Evolutionary conservation across 805 yeast genomes (phyloP).

Genomic region (Metschnikowia proteae): DNA sequence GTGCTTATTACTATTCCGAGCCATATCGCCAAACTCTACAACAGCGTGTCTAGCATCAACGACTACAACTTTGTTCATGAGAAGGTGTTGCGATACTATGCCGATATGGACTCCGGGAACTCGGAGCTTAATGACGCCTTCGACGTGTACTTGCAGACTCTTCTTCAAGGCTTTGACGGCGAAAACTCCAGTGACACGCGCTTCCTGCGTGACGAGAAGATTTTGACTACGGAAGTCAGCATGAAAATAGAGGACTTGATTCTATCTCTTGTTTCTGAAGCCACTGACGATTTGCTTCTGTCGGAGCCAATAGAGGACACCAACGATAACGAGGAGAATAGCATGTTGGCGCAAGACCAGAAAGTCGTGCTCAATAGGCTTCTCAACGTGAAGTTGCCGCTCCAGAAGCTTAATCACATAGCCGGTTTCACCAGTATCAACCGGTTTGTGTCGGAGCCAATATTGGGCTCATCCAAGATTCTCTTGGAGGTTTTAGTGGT

Average conservation of each 20-base stretch:
- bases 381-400: constrained; percentile 14
- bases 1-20: constrained; percentile 17
- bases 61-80: constrained; percentile 27
- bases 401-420: constrained; percentile 25
- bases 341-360: constrained; percentile 17
- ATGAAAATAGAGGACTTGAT: constrained; percentile 24
- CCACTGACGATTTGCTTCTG: constrained; percentile 6
- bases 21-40: constrained; percentile 23
- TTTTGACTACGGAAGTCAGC: constrained; percentile 23
- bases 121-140: constrained; percentile 8
- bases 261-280: constrained; percentile 14
- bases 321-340: constrained; percentile 13
- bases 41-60: constrained; percentile 21
- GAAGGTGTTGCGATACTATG: constrained; percentile 23
- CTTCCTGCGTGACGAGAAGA: constrained; percentile 4
- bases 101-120: constrained; percentile 9
- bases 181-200: constrained; percentile 2
- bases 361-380: constrained; percentile 14
- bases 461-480: constrained; percentile 11
- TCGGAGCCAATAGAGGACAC: constrained; percentile 9
- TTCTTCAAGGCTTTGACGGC: constrained; percentile 11
- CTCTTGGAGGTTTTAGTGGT: constrained; percentile 17
- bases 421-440: constrained; percentile 25
- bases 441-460: constrained; percentile 18
- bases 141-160: constrained; percentile 12